Evolutionary conservation across 108 stramenopile species (phyloP).

Genomic region (Poteriospumella lacustris): DNA sequence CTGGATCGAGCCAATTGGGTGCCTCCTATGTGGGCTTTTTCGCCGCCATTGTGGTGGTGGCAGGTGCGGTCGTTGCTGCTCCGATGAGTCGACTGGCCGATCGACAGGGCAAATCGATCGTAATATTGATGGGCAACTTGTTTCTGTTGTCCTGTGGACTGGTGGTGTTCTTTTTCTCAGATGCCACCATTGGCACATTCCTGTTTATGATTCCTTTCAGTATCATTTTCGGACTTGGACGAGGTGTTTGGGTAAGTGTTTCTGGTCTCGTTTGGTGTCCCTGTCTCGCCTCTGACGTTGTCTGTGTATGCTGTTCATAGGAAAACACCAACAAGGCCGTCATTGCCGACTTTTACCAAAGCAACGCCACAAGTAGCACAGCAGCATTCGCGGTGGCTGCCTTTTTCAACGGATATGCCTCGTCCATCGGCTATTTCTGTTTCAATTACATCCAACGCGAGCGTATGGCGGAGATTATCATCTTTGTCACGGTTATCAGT

Average conservation of each 20-base stretch:
- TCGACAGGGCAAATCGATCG: neutral
- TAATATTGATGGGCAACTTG: neutral
- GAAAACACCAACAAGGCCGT: neutral
- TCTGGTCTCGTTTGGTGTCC: neutral
- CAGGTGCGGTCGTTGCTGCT: neutral
- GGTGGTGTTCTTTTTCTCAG: neutral
- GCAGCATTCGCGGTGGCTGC: neutral
- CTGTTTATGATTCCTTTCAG: neutral
- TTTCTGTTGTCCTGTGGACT: neutral
- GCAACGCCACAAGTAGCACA: neutral
- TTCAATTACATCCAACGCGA: neutral
- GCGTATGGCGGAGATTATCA: neutral
- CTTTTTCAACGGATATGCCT: neutral
- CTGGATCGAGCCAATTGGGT: neutral
- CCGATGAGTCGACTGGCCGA: neutral
- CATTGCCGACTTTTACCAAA: neutral
- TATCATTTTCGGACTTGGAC: neutral
- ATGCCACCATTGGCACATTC: neutral
- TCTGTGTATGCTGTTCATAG: neutral
- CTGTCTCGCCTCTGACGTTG: neutral
- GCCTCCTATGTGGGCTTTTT: neutral
- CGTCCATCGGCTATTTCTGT: neutral
- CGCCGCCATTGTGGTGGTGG: neutral
- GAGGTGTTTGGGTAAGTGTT: neutral
- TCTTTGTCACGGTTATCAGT: neutral